Base-by-base conservation (phyloP, 2,329 filamentous ascomycete species). In the Volutella citrinella region DNA sequence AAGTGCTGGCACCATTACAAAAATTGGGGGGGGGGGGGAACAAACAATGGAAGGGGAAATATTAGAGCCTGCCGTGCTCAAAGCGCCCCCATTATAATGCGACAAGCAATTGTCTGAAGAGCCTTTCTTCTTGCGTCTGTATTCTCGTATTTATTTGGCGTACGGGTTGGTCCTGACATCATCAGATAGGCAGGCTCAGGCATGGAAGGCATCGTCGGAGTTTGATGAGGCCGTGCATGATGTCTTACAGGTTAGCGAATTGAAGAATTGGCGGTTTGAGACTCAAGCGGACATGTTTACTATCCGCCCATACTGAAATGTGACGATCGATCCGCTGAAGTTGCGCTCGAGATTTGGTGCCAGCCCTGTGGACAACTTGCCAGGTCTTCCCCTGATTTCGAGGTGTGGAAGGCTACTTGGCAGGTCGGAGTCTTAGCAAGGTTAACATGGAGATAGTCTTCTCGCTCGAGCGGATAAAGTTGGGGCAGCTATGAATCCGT, bases 101-200 rank as follows among this genome's bases (percentile, higher is more conserved):
- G 34, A 45, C 43, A 43, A 36, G 48, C 46, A 47, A 40, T 40
- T 50, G 46, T 49, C 46, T 53, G 38, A 52, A 46, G 48, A 44
- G 48, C 45, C 48, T 31, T 27, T 47, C 30, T 30, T 45, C 42
- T 50, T 47, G 46, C 47, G 48, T n/a, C n/a, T n/a, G n/a, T n/a
- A n/a, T n/a, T n/a, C n/a, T n/a, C 50, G 50, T 53, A 50, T 53
- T 53, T 53, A 53, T 47, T 36, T 42, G 50, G 50, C 50, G 50
- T 53, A 42, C 29, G 34, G 50, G 48, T 48, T 43, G 48, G 44
- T 45, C 44, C 48, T 47, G 46, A 53, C 38, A 44, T 38, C 9
- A 8, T 9, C 44, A 44, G 46, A 49, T 40, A 51, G 40, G 42
- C 38, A 40, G 32, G 36, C 31, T 20, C 34, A 39, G 46, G 39